Conservation (phyloP, 2,329 filamentous ascomycete species). For the Emmonsiellopsis sp. region DNA sequence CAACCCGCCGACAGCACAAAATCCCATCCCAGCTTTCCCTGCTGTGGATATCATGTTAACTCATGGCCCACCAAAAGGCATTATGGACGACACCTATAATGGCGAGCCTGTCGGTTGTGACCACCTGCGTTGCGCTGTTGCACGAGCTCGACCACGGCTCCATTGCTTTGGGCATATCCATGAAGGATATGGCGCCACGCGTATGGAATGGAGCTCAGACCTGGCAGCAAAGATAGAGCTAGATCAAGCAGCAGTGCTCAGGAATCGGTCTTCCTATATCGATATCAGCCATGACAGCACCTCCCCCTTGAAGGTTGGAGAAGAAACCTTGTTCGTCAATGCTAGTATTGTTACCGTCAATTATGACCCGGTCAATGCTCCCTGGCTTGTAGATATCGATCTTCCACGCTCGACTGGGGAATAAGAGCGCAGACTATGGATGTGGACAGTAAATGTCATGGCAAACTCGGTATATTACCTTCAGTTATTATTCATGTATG, state of each 20-base stretch:
- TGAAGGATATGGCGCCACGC: constrained; percentile 42
- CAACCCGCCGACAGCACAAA: constrained; percentile 28
- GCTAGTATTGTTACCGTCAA: constrained; percentile 46
- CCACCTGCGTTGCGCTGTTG: constrained; percentile 43
- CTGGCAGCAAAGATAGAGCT: constrained; percentile 13
- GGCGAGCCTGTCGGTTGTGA: constrained; percentile 44
- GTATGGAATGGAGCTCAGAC: constrained; percentile 19
- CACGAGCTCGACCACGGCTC: constrained; percentile 43
- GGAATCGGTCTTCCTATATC: constrained; percentile 24
- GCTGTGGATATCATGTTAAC: constrained; percentile 51
- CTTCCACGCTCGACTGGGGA: constrained; percentile 20
- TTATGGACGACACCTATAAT: constrained; percentile 36
- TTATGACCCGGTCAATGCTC: constrained; percentile 43
- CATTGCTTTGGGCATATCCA: constrained; percentile 58
- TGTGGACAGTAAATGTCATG: not conserved
- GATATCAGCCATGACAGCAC: constrained; percentile 24
- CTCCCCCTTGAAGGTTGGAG: constrained; percentile 31
- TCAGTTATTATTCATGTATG: no score
- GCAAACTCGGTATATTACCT: not conserved
- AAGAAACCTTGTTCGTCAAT: constrained; percentile 51
- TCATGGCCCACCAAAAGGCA: constrained; percentile 48
- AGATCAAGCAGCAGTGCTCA: constrained; percentile 22
- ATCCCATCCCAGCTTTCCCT: constrained; percentile 37
- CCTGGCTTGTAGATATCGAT: constrained; percentile 50
- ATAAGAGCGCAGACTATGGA: not conserved